Evolutionary conservation across 1,284 basidiomycete genomes (phyloP).

Genomic region (Rhodotorula glutinis): DNA sequence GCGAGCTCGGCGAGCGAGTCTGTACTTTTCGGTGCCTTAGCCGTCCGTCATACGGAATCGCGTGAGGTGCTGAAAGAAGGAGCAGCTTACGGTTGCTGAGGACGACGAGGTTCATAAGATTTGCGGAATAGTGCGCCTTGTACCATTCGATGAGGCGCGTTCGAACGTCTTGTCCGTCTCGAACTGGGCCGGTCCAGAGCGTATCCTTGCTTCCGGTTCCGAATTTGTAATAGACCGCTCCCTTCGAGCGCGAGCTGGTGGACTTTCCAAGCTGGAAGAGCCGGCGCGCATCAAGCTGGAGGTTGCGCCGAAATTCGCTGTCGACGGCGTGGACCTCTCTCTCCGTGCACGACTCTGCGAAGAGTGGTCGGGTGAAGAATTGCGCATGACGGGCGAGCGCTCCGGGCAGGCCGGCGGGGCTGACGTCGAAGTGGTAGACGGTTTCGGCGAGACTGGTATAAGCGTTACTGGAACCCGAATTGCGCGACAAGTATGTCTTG

Average conservation of each 20-base stretch:
- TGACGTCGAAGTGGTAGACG: slow-evolving; percentile 87
- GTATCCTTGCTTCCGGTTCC: slow-evolving; percentile 77
- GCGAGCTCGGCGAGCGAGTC: slow-evolving; percentile 78
- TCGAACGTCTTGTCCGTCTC: slow-evolving; percentile 67
- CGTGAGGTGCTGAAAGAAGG: too few relatives aligned
- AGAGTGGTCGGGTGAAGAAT: slow-evolving; percentile 92
- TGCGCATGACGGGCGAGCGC: slow-evolving; percentile 85
- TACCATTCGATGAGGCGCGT: slow-evolving; percentile 87
- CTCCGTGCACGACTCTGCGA: slow-evolving; percentile 78
- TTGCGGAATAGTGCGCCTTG: slow-evolving; percentile 84
- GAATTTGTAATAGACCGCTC: slow-evolving; percentile 33
- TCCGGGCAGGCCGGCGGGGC: slow-evolving; percentile 71
- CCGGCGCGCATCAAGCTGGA: slow-evolving; percentile 69
- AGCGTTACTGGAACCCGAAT: slow-evolving; percentile 86
- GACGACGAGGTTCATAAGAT: slow-evolving; percentile 90
- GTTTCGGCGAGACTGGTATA: slow-evolving; percentile 76
- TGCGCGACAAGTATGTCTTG: slow-evolving; percentile 77
- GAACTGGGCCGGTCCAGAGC: slow-evolving; percentile 62
- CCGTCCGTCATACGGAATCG: too few relatives aligned
- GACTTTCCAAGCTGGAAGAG: slow-evolving; percentile 92
- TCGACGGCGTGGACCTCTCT: slow-evolving; percentile 96
- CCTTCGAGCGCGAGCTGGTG: slow-evolving; percentile 8
- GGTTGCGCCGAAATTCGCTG: slow-evolving; percentile 96
- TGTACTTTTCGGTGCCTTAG: slow-evolving; percentile 48
- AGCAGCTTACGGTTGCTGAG: slow-evolving; percentile 69